phyloP scores from a whole-genome alignment of 768 basidiomycete species.

The Hypholoma fasciculare region DNA sequence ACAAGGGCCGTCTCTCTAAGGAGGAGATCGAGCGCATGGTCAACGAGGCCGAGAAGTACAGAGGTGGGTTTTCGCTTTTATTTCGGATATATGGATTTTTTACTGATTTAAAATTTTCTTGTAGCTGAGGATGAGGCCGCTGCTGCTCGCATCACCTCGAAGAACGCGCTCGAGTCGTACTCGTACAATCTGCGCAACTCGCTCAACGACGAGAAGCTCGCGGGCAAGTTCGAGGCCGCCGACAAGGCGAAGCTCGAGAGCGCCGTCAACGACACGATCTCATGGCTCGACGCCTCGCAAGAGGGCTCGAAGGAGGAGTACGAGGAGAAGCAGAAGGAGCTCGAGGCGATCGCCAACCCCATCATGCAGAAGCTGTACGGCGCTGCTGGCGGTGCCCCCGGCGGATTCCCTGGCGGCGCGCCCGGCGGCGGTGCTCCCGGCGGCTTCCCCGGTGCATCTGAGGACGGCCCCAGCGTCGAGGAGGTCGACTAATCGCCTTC shows the following conservation, averaged over 20 bases:
- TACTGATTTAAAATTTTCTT: too few species aligned
- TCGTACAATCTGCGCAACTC: conserved; percentile 95
- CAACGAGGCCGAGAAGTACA: conserved; percentile 90
- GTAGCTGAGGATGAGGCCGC: conserved; percentile 83
- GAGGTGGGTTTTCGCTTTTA: conserved; percentile 22
- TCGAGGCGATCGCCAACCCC: conserved; percentile 79
- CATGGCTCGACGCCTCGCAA: conserved; percentile 84
- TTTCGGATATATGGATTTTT: too few species aligned
- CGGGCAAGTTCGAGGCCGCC: conserved; percentile 81
- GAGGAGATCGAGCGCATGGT: conserved; percentile 99
- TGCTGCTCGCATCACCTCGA: conserved; percentile 76
- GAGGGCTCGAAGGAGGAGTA: conserved; percentile 95
- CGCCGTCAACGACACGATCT: conserved; percentile 80
- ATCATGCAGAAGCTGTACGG: conserved; percentile 78
- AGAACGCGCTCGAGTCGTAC: conserved; percentile 95
- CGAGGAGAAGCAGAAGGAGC: conserved; percentile 89
- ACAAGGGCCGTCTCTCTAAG: conserved; percentile 95
- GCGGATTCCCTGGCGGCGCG: conserved; percentile 54
- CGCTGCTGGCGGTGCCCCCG: conserved; percentile 58
- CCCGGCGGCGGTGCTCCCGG: conserved; percentile 68
- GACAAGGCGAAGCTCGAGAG: conserved; percentile 85
- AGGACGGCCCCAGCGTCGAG: conserved; percentile 89
- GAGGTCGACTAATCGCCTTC: conserved; percentile 66
- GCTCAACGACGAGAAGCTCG: conserved; percentile 79
- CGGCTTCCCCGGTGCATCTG: conserved; percentile 62